Conservation (phyloP, 2,329 filamentous ascomycete species). For the Chrysoporthe cubensis region DNA sequence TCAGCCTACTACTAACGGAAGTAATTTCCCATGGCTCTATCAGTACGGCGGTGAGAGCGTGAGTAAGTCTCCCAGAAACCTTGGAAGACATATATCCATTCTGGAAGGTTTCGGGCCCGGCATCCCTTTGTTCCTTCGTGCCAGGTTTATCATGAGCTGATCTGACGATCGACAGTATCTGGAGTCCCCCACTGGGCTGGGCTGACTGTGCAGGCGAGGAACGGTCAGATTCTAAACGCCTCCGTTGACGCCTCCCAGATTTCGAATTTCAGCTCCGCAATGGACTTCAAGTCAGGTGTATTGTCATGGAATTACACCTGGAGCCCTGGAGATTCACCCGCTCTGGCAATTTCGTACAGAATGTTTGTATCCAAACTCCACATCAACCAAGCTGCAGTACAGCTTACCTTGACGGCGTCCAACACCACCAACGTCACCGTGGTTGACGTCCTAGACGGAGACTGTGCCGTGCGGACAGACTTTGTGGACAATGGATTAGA, state of each 20-base stretch:
- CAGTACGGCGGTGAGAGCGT: conserved; percentile 66
- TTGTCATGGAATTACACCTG: conserved; percentile 69
- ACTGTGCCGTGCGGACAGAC: conserved; percentile 67
- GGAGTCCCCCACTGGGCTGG: conserved; percentile 67
- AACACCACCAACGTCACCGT: conserved; percentile 59
- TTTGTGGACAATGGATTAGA: conserved; percentile 61
- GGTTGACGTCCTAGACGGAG: conserved; percentile 70
- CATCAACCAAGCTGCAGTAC: conserved; percentile 57
- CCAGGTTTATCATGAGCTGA: not conserved
- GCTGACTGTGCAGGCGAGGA: conserved; percentile 52
- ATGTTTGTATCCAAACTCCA: conserved; percentile 67
- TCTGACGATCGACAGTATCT: conserved; percentile 44
- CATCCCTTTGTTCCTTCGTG: not conserved
- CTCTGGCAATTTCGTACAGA: conserved; percentile 63
- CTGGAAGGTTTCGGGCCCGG: too few species aligned
- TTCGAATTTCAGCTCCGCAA: conserved; percentile 61
- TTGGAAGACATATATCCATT: not conserved
- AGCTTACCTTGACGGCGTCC: conserved; percentile 60
- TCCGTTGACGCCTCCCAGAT: conserved; percentile 62
- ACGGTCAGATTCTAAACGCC: conserved; percentile 60
- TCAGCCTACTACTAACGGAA: conserved; percentile 59
- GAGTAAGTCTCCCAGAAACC: conserved; percentile 35
- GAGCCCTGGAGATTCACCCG: conserved; percentile 57
- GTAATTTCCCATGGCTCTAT: conserved; percentile 70
- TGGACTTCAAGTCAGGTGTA: conserved; percentile 66